Conservation (phyloP, 169 alveolate genomes). For the Eimeria necatrix region DNA sequence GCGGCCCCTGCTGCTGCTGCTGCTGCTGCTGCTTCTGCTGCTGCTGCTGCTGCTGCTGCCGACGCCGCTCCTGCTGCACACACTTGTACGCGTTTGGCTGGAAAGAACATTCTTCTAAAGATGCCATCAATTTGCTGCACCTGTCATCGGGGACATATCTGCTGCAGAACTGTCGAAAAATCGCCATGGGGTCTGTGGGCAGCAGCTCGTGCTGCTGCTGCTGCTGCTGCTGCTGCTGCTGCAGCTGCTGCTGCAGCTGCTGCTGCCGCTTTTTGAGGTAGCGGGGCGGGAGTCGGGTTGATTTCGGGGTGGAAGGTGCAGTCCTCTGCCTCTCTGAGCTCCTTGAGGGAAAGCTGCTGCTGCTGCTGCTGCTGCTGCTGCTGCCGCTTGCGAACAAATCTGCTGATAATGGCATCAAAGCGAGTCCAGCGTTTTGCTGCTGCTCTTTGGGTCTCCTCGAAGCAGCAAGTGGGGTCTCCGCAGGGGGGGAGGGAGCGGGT, state of each 20-base stretch:
- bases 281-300: conserved; percentile 20
- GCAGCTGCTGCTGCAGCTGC: not conserved
- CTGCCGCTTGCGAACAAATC: conserved; percentile 43
- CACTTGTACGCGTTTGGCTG: conserved; percentile 59
- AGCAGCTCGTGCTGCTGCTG: not conserved
- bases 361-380: conserved; percentile 48
- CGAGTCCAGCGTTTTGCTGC: not conserved
- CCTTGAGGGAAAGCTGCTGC: not conserved
- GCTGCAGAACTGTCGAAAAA: conserved; percentile 34
- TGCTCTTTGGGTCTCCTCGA: not conserved
- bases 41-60: conserved; percentile 21
- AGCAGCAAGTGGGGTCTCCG: conserved; percentile 50
- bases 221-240: not conserved
- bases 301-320: conserved; percentile 76
- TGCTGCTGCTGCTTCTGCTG: not conserved
- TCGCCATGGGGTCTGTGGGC: conserved; percentile 56
- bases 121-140: not conserved
- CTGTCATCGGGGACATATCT: conserved; percentile 4
- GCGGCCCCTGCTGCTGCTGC: not conserved
- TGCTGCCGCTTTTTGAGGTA: not conserved
- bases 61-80: conserved; percentile 26
- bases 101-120: conserved; percentile 56
- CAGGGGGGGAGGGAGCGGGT: not conserved
- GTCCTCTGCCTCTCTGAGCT: conserved; percentile 2
- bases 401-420: conserved; percentile 52